phyloP scores from a whole-genome alignment of 139 green algal species.

The Picochlorum sp. region DNA sequence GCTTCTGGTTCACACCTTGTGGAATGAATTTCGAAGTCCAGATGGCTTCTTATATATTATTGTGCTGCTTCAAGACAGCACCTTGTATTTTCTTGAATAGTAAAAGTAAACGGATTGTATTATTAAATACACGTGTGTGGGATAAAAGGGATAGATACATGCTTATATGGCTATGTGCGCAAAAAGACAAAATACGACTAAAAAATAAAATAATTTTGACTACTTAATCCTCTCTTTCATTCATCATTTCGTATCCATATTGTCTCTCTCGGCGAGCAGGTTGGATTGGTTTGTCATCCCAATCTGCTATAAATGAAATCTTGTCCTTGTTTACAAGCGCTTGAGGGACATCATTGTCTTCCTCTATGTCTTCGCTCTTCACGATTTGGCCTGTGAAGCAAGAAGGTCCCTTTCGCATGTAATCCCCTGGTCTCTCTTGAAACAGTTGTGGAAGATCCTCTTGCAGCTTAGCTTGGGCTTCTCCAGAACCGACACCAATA shows the following conservation, averaged over 20 bases:
- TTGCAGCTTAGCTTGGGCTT: background rate
- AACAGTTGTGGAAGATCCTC: background rate
- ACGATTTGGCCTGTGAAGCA: background rate
- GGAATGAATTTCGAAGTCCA: slow-evolving; percentile 19
- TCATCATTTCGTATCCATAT: background rate
- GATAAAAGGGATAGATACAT: no score
- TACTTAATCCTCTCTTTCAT: no score
- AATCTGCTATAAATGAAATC: background rate
- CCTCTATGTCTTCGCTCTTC: slow-evolving; percentile 8
- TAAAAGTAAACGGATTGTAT: no score
- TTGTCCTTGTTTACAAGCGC: slow-evolving; percentile 5
- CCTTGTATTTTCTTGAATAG: no score
- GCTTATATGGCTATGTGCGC: no score
- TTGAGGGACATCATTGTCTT: slow-evolving; percentile 19
- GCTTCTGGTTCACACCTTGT: background rate
- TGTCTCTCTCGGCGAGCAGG: slow-evolving; percentile 17
- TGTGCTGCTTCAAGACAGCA: no score
- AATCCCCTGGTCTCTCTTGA: background rate
- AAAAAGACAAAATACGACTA: no score
- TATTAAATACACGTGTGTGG: no score
- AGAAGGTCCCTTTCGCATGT: background rate
- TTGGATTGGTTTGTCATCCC: background rate
- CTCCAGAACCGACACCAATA: background rate
- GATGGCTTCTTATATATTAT: no score
- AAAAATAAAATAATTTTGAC: no score